Evolutionary conservation across 352 stramenopile genomes (phyloP).

Genomic region (Globisporangium perplexum): DNA sequence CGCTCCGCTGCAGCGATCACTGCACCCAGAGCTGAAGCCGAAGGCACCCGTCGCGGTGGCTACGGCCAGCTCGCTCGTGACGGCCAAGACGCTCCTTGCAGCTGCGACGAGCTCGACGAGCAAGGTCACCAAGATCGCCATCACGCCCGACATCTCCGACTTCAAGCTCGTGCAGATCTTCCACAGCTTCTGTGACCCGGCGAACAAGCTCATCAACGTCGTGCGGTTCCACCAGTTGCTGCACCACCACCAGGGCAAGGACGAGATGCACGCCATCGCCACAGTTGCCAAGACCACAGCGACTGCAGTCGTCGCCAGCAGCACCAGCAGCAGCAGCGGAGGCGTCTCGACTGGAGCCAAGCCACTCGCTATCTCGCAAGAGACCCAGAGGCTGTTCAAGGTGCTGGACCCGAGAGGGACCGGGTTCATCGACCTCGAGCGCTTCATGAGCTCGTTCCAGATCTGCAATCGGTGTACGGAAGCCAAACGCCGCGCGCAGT

Average conservation of each 20-base stretch:
- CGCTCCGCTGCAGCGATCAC: slow-evolving; percentile 31
- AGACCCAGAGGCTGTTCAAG: slow-evolving; percentile 55
- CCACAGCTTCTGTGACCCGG: slow-evolving; percentile 69
- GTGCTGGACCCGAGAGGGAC: slow-evolving; percentile 37
- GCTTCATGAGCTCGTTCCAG: slow-evolving; percentile 84
- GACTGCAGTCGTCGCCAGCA: not conserved
- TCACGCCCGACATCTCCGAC: slow-evolving; percentile 73
- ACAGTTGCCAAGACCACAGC: not conserved
- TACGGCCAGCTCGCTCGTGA: slow-evolving; percentile 11
- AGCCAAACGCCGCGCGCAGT: slow-evolving; percentile 57
- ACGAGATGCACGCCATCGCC: slow-evolving; percentile 22
- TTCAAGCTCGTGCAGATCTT: slow-evolving; percentile 88
- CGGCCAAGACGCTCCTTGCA: slow-evolving; percentile 5
- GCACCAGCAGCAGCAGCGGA: slow-evolving; percentile 1
- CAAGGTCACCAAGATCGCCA: slow-evolving; percentile 50
- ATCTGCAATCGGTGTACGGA: slow-evolving; percentile 86
- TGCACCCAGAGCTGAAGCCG: slow-evolving; percentile 35
- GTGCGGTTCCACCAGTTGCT: slow-evolving; percentile 60
- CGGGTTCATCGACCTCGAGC: slow-evolving; percentile 51
- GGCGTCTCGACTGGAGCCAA: slow-evolving; percentile 9
- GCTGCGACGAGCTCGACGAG: not conserved
- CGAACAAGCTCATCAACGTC: slow-evolving; percentile 41
- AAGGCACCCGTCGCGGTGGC: slow-evolving; percentile 19
- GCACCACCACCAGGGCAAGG: slow-evolving; percentile 58
- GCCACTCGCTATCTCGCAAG: slow-evolving; percentile 16